Evolutionary conservation across 768 basidiomycete species (phyloP).

Genomic region (Pulveroboletus sp.): DNA sequence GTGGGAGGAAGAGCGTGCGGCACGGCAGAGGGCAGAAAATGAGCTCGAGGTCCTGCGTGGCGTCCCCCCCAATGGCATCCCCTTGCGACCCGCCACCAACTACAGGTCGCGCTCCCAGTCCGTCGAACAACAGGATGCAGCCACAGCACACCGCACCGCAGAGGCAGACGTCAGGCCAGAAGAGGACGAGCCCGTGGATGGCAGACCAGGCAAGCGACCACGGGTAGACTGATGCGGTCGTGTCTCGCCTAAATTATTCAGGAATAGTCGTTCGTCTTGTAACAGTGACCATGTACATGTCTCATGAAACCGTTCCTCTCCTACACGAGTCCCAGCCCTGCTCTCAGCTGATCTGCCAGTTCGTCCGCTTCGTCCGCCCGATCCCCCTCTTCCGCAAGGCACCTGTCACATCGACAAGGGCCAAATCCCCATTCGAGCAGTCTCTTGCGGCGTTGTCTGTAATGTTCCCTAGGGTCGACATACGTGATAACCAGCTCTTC

Average conservation of each 20-base stretch:
- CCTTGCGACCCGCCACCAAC: constrained; percentile 17
- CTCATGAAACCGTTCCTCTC: not conserved
- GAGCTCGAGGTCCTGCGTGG: constrained; percentile 59
- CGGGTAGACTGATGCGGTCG: constrained; percentile 27
- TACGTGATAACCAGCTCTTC: constrained; percentile 81
- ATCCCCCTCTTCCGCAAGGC: constrained; percentile 54
- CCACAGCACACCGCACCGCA: constrained; percentile 6
- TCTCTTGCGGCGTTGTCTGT: constrained; percentile 45
- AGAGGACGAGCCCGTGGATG: constrained; percentile 21
- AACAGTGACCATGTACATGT: constrained; percentile 9
- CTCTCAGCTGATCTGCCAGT: constrained; percentile 60
- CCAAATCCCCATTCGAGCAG: constrained; percentile 77
- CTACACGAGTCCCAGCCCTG: constrained; percentile 55
- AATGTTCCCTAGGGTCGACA: constrained; percentile 54
- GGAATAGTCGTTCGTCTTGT: constrained; percentile 12
- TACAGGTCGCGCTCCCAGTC: constrained; percentile 28
- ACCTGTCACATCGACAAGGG: constrained; percentile 64
- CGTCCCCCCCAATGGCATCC: constrained; percentile 21
- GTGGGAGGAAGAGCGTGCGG: constrained; percentile 75
- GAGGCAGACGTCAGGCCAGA: constrained; percentile 19
- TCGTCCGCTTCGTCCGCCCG: constrained; percentile 35
- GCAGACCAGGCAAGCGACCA: constrained; percentile 29
- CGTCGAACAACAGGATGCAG: constrained; percentile 24
- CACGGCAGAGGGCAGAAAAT: constrained; percentile 56
- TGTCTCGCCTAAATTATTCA: constrained; percentile 17